These are phyloP conservation scores for Angophora floribunda DNA, from an alignment of 345 rosid species.

Conservation along the genomic window DNA sequence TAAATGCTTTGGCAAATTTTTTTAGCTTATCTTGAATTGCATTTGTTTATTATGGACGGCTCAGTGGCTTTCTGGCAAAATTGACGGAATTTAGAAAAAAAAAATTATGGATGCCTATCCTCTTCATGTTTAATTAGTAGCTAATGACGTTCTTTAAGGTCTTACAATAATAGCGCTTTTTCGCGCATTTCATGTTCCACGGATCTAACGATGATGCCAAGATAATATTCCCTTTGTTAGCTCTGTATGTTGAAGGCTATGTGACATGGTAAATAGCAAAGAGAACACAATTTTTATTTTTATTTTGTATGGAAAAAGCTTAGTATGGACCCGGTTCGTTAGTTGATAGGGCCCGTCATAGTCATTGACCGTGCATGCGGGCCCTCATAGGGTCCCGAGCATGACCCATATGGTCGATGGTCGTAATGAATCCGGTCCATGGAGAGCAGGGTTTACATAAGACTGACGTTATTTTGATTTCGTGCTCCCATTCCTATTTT, in stretches of 20 bases:
- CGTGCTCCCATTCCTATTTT: not conserved
- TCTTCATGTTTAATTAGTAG: not conserved
- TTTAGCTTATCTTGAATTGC: not conserved
- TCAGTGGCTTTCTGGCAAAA: not conserved
- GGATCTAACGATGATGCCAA: not conserved
- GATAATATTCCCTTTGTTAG: not conserved
- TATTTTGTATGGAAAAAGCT: not conserved
- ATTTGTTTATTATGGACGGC: not conserved
- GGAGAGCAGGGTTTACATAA: not conserved
- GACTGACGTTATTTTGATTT: rapidly evolving
- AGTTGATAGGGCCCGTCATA: not conserved
- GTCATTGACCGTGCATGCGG: not conserved
- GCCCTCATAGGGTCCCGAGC: not conserved
- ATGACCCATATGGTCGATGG: not conserved
- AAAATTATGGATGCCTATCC: not conserved
- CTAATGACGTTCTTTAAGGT: not conserved
- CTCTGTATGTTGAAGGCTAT: not conserved
- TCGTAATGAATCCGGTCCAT: not conserved
- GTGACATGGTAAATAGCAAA: not conserved
- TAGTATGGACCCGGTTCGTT: not conserved
- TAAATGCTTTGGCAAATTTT: not conserved
- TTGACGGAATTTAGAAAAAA: not conserved
- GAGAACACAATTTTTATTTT: not conserved
- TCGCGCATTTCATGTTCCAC: not conserved
- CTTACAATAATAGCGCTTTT: not conserved